These are phyloP conservation scores for Ceratonia siliqua DNA, from an alignment of 306 rosid genomes.

Conservation along the genomic window DNA sequence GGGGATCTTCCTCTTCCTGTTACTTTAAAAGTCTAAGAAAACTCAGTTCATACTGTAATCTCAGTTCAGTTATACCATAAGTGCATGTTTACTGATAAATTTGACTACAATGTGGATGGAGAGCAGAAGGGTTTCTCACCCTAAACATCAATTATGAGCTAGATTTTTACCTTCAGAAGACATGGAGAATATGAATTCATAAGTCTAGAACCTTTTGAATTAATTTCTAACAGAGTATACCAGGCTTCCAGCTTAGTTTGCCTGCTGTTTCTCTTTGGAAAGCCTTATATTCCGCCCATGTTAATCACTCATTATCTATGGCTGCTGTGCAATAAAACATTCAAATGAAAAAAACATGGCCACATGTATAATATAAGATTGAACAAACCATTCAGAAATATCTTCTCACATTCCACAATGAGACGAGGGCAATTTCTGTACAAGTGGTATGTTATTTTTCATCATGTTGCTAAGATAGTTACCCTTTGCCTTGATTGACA, in stretches of 20 bases:
- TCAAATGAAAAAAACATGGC: background rate
- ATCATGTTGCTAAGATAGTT: slow-evolving; percentile 25
- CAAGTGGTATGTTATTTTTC: background rate
- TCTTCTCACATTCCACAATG: background rate
- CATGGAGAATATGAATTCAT: background rate
- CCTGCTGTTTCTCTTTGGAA: no score
- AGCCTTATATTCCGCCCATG: no score
- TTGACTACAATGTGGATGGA: background rate
- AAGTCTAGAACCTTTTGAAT: no score
- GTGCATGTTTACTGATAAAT: background rate
- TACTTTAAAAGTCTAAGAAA: background rate
- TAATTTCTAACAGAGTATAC: no score
- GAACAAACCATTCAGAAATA: background rate
- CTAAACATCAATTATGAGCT: background rate
- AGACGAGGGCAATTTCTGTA: slow-evolving; percentile 1
- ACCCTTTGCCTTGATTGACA: slow-evolving; percentile 42
- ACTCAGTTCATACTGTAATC: background rate
- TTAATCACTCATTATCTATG: background rate
- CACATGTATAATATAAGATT: background rate
- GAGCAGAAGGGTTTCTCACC: background rate
- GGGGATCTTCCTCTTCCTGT: background rate
- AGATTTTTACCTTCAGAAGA: background rate
- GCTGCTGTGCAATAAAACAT: background rate
- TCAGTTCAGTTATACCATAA: background rate
- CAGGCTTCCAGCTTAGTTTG: no score